Base-by-base conservation (phyloP, 139 green algal species). In the Coelastrella sp. region DNA sequence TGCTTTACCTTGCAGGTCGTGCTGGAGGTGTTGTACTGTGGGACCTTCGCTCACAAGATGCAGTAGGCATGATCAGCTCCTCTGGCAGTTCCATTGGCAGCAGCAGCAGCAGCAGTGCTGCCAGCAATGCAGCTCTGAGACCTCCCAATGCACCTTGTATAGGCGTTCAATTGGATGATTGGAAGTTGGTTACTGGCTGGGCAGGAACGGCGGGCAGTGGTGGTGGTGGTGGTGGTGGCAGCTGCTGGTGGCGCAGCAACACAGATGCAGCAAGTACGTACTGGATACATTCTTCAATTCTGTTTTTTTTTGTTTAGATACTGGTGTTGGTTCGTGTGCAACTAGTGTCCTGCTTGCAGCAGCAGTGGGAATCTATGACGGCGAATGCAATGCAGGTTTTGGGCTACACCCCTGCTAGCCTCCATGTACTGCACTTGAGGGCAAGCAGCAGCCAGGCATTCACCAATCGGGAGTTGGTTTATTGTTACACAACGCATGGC, bases 131-230 rank as follows among this genome's bases (percentile, higher is more conserved):
- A 3, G 12, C 63, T 15, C 63, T 70, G 63, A 12, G 68, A 65
- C 49, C 73, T 15, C 7, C 68, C 9, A 73, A 78, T 66, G 49
- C 72, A 15, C 15, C 78, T 19, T 93, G 91, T 66, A 74, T 90
- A 14, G 92, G 92, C 8, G 89, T 94, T 17, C 91, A 94, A 78
- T 82, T 95, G 91, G 92, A 95, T 20, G 92, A 95, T 24, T 95
- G 92, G 92, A 94, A 94, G 89, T 87, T 95, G 63, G 82, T 94
- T 17, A 80, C 25, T 8, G 91, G 91, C 27, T 92, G 91, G 60
- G 27, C 80, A 25, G 80, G 20, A n/a, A 7, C 0, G 25, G 80
- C 20, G 19, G 84, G 89, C 66, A 84, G 88, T 8, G 65, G 72
- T 76, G 24, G 35, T 65, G 87, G 60, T n/a, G 27, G 68, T n/a